A percentile compares a stretch with the other conserved stretches of the same genome.
These are phyloP conservation scores for Gracilariopsis chorda DNA, from an alignment of 23 red algal species.

Conservation along the genomic window DNA sequence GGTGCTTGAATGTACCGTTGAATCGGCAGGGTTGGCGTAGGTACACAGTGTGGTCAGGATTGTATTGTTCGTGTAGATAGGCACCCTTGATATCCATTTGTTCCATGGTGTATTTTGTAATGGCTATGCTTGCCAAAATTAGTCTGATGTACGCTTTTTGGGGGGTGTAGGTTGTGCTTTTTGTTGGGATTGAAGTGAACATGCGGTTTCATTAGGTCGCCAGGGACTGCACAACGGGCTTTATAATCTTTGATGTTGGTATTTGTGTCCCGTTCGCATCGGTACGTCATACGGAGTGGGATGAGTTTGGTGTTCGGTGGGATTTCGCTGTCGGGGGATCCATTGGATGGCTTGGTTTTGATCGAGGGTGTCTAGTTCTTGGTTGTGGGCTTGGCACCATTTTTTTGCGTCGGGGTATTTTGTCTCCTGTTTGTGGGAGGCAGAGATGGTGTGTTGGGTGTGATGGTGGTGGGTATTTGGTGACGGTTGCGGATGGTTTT, in stretches of 20 bases:
- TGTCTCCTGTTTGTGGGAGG: not conserved
- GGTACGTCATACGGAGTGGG: not conserved
- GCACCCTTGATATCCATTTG: slow-evolving; percentile 35
- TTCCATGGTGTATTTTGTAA: not conserved
- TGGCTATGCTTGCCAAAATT: not conserved
- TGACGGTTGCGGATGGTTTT: not conserved
- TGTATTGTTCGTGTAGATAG: not conserved
- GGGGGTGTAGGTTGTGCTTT: not conserved
- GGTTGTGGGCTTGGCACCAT: not conserved
- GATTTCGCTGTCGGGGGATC: not conserved
- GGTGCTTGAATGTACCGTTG: not conserved
- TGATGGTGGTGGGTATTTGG: not conserved
- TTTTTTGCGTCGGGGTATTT: not conserved
- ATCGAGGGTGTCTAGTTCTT: slow-evolving; percentile 8
- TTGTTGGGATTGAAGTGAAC: slow-evolving; percentile 2
- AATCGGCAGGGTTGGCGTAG: not conserved
- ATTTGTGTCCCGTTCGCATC: not conserved
- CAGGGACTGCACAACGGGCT: not conserved
- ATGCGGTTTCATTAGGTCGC: not conserved
- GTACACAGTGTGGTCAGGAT: not conserved
- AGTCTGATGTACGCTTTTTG: not conserved
- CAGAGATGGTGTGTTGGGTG: not conserved
- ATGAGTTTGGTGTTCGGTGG: not conserved
- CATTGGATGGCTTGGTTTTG: not conserved
- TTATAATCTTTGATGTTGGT: not conserved